Conservation (phyloP, 225 moss, liverwort and hornwort genomes). For the Lunularia cruciata region DNA sequence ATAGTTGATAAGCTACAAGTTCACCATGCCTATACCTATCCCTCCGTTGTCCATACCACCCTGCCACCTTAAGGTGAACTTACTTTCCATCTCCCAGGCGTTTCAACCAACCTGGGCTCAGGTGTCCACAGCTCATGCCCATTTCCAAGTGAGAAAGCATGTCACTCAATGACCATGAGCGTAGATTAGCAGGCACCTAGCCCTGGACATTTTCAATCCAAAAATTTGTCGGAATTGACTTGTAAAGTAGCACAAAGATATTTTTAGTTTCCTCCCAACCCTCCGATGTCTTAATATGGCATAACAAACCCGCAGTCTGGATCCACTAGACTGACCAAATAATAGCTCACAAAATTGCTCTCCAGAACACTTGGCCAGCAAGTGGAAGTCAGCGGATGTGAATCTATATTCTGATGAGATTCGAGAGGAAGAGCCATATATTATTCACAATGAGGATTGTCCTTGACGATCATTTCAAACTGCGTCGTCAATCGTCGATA, state of each 20-base stretch:
- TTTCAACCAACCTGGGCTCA: not conserved
- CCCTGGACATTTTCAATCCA: not conserved
- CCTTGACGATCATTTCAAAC: not conserved
- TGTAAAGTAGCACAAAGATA: slow-evolving; percentile 16
- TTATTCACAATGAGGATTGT: not conserved
- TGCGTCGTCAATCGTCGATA: not conserved
- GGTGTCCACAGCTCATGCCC: not conserved
- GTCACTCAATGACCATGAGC: not conserved
- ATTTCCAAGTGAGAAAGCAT: not conserved
- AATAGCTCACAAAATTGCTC: not conserved
- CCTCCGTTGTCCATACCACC: slow-evolving; percentile 5
- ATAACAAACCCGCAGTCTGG: not conserved
- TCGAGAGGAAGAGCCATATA: not conserved
- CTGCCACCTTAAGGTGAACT: slow-evolving; percentile 15
- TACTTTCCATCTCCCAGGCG: slow-evolving; percentile 4
- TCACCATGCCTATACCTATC: slow-evolving; percentile 7
- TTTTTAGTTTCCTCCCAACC: not conserved
- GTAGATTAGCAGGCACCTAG: not conserved
- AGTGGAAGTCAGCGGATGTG: not conserved
- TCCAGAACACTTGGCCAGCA: not conserved
- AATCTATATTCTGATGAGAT: not conserved
- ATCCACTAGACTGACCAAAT: not conserved
- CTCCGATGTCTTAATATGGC: not conserved
- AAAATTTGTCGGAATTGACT: slow-evolving; percentile 1
- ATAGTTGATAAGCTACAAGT: not conserved